phyloP scores from a whole-genome alignment of 1,139 yeast species.

The Pichia sp. region DNA sequence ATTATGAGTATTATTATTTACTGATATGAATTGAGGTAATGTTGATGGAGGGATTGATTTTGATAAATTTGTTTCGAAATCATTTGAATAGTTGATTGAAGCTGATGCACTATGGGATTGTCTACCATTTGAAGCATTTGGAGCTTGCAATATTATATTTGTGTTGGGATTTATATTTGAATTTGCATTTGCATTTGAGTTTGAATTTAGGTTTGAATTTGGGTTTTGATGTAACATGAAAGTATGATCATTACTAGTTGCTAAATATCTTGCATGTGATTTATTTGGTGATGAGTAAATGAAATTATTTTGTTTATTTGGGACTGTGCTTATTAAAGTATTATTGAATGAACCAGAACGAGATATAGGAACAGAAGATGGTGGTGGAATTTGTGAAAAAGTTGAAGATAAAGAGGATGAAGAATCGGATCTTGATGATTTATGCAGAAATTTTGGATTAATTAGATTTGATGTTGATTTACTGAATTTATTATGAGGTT shows the following conservation, averaged over 20 bases:
- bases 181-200: neutral
- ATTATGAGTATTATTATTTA: neutral
- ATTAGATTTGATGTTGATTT: constrained; percentile 4
- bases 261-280: constrained; percentile 6
- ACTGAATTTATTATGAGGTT: neutral
- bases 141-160: neutral
- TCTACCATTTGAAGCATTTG: neutral
- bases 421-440: neutral
- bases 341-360: neutral
- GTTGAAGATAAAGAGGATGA: neutral
- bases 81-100: constrained; percentile 1
- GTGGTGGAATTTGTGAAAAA: neutral
- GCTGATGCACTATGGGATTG: constrained; percentile 6
- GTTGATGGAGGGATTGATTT: neutral
- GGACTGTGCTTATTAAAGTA: neutral
- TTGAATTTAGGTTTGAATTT: neutral
- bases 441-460: neutral
- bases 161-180: no score
- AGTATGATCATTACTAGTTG: constrained; percentile 14
- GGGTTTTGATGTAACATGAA: neutral
- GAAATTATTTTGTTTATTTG: neutral
- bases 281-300: constrained; percentile 7
- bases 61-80: neutral
- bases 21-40: constrained; percentile 6
- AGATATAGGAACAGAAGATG: neutral